Evolutionary conservation across 1,284 basidiomycete species (phyloP), one percentile per base, ranked within the genome.

Genomic region (Cystobasidium pallidum): DNA sequence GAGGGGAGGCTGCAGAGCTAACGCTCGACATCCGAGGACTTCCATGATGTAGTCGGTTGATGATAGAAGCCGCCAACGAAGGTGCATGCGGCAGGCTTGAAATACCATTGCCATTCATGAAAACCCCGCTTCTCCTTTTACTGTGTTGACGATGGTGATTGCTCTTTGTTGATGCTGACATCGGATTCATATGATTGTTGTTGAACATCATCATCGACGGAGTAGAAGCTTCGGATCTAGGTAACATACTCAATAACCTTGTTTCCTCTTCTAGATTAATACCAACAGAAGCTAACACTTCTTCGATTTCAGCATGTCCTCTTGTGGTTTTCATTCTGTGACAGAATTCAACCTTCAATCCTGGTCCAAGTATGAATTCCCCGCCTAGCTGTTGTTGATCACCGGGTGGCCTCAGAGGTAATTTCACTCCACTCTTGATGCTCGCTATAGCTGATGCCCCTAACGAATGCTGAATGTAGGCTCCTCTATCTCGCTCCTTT

Each of bases 301-400:
- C 54, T 43, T 72, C 65, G 15, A 72, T 67, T 41, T 66, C 63
- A 19, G 70, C 65, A 47, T 72, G 70, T 17, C 63, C 59, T 58
- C 70, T 51, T 28, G 70, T 72, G 32, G 51, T 72, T 54, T 66
- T 66, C 70, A 72, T 72, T 28, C 70, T 34, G 26, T 72, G 70
- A 47, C 43, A 62, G 43, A 72, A 64, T 26, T 24, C 15, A 57
- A 57, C 19, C 4, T 66, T 24, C n/a, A 67, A 59, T 21, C 74
- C 55, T 2, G 58, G 72, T 30, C 41, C 66, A 17, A 78, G 73
- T 3, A 78, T 74, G 36, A 77, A 78, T 63, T 78, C 77, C 39
- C 77, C 77, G 3, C 77, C 77, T 41, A 77, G 63, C 51, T 77
- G 77, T 63, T 75, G 75, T 62, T 73, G 68, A 58, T 74, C 73